Conservation (phyloP, 164 flowering plant species). For the Annona cherimola region DNA sequence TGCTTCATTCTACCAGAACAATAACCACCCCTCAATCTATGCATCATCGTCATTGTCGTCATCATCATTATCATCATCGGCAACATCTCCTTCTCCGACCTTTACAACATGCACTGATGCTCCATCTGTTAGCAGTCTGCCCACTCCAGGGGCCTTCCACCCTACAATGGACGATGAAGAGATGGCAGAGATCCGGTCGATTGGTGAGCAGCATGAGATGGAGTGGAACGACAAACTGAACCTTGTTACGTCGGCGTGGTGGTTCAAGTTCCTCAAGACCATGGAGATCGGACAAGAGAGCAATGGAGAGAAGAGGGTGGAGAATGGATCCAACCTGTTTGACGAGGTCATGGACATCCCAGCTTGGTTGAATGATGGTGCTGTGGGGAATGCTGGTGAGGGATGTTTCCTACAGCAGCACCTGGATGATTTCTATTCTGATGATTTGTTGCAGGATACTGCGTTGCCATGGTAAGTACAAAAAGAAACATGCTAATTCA, state of each 20-base stretch:
- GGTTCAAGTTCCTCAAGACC: constrained; percentile 68
- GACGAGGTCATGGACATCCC: constrained; percentile 67
- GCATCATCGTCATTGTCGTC: constrained; percentile 12
- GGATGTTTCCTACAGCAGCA: constrained; percentile 38
- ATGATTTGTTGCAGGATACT: constrained; percentile 51
- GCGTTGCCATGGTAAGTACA: constrained; percentile 67
- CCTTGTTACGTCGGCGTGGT: constrained; percentile 77
- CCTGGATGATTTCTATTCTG: constrained; percentile 35
- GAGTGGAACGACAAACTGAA: constrained; percentile 80
- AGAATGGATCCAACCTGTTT: constrained; percentile 38
- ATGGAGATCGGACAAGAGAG: constrained; percentile 40
- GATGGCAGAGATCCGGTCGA: constrained; percentile 74
- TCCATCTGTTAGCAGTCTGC: constrained; percentile 13
- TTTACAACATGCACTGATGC: constrained; percentile 23
- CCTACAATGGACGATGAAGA: constrained; percentile 63
- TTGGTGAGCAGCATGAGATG: constrained; percentile 83
- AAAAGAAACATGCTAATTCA: not conserved
- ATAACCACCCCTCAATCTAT: constrained; percentile 27
- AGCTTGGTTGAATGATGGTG: constrained; percentile 45
- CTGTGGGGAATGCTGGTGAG: constrained; percentile 40
- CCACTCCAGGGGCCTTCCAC: constrained; percentile 36
- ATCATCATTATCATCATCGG: constrained; percentile 23
- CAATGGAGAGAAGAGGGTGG: constrained; percentile 18
- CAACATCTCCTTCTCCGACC: constrained; percentile 49
- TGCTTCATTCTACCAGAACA: constrained; percentile 25